A percentile compares a stretch with the other conserved stretches of the same genome.
phyloP scores from a whole-genome alignment of 768 basidiomycete species.

The Suillus plorans region DNA sequence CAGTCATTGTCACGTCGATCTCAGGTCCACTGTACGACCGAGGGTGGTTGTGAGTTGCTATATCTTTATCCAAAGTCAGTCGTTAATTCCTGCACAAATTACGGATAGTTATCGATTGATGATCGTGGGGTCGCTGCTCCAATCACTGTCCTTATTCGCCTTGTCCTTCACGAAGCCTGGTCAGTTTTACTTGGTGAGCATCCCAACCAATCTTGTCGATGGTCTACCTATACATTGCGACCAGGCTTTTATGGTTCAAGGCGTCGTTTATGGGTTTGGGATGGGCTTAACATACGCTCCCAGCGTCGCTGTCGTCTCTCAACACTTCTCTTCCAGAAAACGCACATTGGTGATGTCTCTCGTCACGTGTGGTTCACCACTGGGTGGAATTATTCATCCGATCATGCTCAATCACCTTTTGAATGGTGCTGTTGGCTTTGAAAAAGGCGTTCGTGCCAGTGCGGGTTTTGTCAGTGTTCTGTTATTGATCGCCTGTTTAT shows the following conservation, averaged over 20 bases:
- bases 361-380: background rate
- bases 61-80: background rate
- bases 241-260: background rate
- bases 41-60: conserved; percentile 40
- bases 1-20: conserved; percentile 36
- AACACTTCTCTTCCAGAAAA: background rate
- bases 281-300: background rate
- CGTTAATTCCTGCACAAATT: background rate
- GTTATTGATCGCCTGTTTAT: background rate
- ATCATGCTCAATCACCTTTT: background rate
- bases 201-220: background rate
- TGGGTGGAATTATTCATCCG: background rate
- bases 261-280: background rate
- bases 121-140: conserved; percentile 25
- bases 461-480: background rate
- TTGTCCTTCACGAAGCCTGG: conserved; percentile 36
- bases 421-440: background rate
- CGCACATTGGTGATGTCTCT: background rate
- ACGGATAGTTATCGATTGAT: conserved; percentile 7
- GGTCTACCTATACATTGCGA: background rate
- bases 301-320: background rate
- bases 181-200: conserved; percentile 33
- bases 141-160: conserved; percentile 35
- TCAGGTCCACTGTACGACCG: conserved; percentile 44
- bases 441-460: background rate